Percentiles rank a stretch among this genome's conserved stretches.
Evolutionary conservation across 495 filamentous ascomycete species (phyloP).

Genomic region (Neurospora sp.): DNA sequence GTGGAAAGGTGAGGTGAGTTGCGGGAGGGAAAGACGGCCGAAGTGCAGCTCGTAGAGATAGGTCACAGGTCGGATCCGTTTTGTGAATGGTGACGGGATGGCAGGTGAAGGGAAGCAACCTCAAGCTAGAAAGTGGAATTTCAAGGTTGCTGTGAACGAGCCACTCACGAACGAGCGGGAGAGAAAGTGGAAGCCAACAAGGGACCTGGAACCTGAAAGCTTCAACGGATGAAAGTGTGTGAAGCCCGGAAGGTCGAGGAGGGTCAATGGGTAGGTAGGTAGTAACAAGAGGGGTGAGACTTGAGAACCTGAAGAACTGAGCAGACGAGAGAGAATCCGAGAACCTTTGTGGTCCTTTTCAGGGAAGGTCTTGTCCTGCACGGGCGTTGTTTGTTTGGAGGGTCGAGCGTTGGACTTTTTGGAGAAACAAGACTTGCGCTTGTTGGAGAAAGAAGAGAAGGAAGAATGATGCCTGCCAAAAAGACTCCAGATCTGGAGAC

Average conservation of each 20-base stretch:
- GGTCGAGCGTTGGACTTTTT: not conserved
- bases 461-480: not conserved
- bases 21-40: not conserved
- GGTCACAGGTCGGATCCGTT: not conserved
- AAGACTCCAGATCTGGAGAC: not conserved
- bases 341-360: not conserved
- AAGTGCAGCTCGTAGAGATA: not conserved
- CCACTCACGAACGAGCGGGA: not conserved
- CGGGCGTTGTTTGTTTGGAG: not conserved
- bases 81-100: not conserved
- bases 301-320: not conserved
- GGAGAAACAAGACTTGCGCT: not conserved
- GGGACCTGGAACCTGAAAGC: not conserved
- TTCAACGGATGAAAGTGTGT: not conserved
- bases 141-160: not conserved
- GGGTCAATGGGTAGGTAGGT: not conserved
- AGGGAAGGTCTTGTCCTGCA: not conserved
- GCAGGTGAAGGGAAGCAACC: not conserved
- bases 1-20: not conserved
- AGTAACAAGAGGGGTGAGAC: not conserved
- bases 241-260: not conserved
- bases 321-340: not conserved
- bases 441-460: not conserved
- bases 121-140: not conserved
- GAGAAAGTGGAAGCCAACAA: not conserved